Percentiles rank a stretch among this genome's conserved stretches.
Evolutionary conservation across 441 rosid species (phyloP).

Genomic region (Erysimum pusillum): DNA sequence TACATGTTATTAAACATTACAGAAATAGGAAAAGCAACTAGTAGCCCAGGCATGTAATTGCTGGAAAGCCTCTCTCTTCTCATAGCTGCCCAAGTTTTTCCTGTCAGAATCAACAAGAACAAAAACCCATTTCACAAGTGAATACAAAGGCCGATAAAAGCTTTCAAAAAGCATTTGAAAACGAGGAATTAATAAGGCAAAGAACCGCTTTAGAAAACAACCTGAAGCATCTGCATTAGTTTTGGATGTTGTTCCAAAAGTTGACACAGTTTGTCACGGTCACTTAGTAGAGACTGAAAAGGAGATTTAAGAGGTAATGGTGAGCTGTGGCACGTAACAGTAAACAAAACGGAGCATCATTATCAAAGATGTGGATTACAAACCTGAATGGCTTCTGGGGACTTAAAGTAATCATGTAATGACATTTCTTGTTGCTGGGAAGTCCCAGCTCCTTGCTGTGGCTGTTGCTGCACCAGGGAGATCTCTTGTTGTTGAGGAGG

Average conservation of each 20-base stretch:
- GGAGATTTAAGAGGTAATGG: constrained; percentile 38
- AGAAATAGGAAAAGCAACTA: constrained; percentile 10
- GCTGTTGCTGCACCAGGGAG: constrained; percentile 71
- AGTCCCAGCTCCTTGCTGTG: constrained; percentile 67
- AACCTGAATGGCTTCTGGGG: constrained; percentile 96
- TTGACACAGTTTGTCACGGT: constrained; percentile 93
- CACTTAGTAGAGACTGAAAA: constrained; percentile 81
- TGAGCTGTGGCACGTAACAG: constrained; percentile 10
- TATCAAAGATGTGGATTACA: constrained; percentile 19
- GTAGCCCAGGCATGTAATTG: constrained; percentile 18
- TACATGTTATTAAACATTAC: constrained; percentile 42
- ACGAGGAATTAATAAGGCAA: neutral
- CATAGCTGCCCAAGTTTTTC: constrained; percentile 82
- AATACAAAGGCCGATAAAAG: constrained; percentile 18
- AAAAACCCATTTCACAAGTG: constrained; percentile 20
- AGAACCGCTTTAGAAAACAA: constrained; percentile 32
- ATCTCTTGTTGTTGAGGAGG: constrained; percentile 73
- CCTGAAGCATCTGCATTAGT: constrained; percentile 99
- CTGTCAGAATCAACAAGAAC: constrained; percentile 54
- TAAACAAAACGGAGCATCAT: constrained; percentile 17
- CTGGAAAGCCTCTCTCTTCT: constrained; percentile 34
- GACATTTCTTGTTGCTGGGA: constrained; percentile 82
- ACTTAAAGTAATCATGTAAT: constrained; percentile 85
- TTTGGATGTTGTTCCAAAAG: constrained; percentile 97
- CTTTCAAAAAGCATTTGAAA: neutral